phyloP scores from a whole-genome alignment of 306 rosid species.

The Trichosanthes truncata region DNA sequence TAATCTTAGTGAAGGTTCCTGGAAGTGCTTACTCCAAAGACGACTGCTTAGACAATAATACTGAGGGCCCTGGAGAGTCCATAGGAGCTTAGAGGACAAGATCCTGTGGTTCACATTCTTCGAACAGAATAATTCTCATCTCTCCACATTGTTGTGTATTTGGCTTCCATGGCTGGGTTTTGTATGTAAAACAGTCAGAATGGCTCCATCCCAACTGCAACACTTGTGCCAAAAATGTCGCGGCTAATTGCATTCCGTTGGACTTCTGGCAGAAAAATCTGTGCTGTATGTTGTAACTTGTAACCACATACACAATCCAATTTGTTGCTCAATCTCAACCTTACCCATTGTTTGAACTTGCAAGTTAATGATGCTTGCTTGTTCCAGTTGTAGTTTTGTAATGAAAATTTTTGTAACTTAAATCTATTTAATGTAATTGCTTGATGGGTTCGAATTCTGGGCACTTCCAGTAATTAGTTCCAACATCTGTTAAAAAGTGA shows the following conservation, averaged over 20 bases:
- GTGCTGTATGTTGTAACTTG: not conserved
- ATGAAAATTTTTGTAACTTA: not conserved
- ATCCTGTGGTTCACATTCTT: not conserved
- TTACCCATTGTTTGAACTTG: slow-evolving; percentile 6
- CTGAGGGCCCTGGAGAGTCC: slow-evolving; percentile 17
- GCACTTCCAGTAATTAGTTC: not conserved
- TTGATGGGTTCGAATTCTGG: not conserved
- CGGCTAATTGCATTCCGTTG: not conserved
- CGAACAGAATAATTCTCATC: not conserved
- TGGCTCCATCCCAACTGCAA: not conserved
- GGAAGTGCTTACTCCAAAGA: slow-evolving; percentile 75
- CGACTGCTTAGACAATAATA: slow-evolving; percentile 16
- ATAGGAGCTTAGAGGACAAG: slow-evolving; percentile 1
- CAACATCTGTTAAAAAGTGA: not conserved
- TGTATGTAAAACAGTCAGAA: not conserved
- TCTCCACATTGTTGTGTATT: not conserved
- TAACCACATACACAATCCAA: not conserved
- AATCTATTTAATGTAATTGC: not conserved
- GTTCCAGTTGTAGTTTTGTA: not conserved
- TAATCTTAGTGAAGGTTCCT: slow-evolving; percentile 60
- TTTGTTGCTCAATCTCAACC: not conserved
- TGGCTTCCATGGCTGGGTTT: not conserved
- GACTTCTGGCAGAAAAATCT: not conserved
- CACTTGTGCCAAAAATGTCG: not conserved
- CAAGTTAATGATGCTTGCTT: not conserved